Percentiles rank a stretch among this genome's conserved stretches.
Evolutionary conservation across 768 basidiomycete species (phyloP).

Genomic region (Pleurotus cornucopiae): DNA sequence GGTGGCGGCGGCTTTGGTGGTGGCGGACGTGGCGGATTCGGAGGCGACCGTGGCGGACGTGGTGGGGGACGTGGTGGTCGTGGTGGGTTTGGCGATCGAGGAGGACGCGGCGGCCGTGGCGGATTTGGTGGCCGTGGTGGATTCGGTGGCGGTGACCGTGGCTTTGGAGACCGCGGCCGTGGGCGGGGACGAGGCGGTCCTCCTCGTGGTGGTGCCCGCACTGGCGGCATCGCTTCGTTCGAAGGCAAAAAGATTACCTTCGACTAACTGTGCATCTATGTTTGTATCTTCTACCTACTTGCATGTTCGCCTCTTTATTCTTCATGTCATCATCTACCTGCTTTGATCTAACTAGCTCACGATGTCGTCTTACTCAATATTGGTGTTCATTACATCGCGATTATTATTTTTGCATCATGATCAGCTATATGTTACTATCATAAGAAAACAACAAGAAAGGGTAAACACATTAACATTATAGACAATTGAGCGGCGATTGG

Average conservation of each 20-base stretch:
- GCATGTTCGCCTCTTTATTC: neutral
- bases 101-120: constrained; percentile 29
- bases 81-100: constrained; percentile 36
- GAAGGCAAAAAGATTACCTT: constrained; percentile 73
- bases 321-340: neutral
- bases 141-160: constrained; percentile 28
- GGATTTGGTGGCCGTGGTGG: constrained; percentile 40
- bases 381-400: neutral
- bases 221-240: constrained; percentile 58
- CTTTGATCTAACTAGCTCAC: neutral
- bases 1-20: constrained; percentile 39
- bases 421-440: neutral
- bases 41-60: constrained; percentile 43
- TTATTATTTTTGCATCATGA: neutral
- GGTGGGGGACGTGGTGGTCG: constrained; percentile 36
- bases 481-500: neutral
- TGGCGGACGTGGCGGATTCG: constrained; percentile 37
- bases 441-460: neutral
- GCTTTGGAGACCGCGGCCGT: constrained; percentile 19
- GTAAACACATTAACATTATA: neutral
- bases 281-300: constrained; percentile 3
- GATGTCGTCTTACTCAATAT: neutral
- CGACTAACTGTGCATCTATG: constrained; percentile 17
- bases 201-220: constrained; percentile 45
- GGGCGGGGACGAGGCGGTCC: constrained; percentile 36